Evolutionary conservation across 2,329 filamentous ascomycete genomes (phyloP).

Genomic region (Aspergillus fumigatiaffinis): DNA sequence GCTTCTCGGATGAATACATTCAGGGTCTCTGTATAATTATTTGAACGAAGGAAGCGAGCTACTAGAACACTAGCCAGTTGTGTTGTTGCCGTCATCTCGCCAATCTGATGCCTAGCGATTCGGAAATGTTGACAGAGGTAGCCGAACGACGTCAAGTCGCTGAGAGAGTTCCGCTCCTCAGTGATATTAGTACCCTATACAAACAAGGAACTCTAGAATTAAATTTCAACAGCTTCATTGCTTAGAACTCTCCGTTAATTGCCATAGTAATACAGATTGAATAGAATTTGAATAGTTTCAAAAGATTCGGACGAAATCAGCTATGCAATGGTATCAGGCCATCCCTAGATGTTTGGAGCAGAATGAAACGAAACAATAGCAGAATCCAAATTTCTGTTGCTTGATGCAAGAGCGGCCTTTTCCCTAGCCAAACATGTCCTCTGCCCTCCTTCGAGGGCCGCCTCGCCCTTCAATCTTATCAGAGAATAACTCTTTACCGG

Average conservation of each 20-base stretch:
- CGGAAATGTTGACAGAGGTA: background rate
- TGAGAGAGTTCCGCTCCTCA: background rate
- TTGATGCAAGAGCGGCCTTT: background rate
- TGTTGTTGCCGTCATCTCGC: background rate
- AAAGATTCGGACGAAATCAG: background rate
- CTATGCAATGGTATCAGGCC: background rate
- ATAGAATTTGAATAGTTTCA: background rate
- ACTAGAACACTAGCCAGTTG: slow-evolving; percentile 34
- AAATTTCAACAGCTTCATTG: background rate
- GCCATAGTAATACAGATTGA: background rate
- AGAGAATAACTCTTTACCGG: slow-evolving; percentile 66
- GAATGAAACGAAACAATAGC: background rate
- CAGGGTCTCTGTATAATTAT: slow-evolving; percentile 50
- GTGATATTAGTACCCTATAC: background rate
- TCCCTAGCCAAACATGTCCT: slow-evolving; percentile 65
- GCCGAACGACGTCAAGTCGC: background rate
- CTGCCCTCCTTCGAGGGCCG: slow-evolving; percentile 61
- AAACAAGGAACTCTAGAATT: background rate
- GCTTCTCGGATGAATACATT: slow-evolving; percentile 57
- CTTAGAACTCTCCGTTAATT: background rate
- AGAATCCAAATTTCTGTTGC: background rate
- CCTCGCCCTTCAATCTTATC: slow-evolving; percentile 57
- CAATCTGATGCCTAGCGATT: slow-evolving; percentile 3
- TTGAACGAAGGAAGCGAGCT: slow-evolving; percentile 41
- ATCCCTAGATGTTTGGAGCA: background rate